Conservation (phyloP, 306 rosid species). For the Prunus padus region DNA sequence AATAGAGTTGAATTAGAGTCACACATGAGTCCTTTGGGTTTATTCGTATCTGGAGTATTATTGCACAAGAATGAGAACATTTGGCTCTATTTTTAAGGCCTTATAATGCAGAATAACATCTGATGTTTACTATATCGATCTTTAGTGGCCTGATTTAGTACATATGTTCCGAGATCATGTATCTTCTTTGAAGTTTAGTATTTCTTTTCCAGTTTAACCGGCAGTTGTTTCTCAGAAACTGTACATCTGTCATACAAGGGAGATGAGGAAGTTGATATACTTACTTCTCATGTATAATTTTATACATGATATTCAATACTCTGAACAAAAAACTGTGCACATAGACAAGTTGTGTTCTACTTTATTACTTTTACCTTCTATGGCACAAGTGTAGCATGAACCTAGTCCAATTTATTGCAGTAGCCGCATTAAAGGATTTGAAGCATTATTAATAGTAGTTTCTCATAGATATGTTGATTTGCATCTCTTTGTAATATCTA, state of each 20-base stretch:
- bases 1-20: not conserved
- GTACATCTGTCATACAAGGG: not conserved
- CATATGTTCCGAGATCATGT: not conserved
- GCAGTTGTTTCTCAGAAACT: not conserved
- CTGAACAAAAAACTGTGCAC: no score
- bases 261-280: not conserved
- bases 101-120: not conserved
- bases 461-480: slow-evolving; percentile 5
- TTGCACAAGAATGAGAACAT: not conserved
- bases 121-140: not conserved
- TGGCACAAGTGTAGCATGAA: slow-evolving; percentile 12
- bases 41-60: not conserved
- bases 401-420: not conserved
- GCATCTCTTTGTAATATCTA: slow-evolving; percentile 20
- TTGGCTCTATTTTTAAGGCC: not conserved
- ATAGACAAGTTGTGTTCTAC: not conserved
- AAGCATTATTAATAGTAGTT: not conserved
- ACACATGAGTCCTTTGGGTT: not conserved
- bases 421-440: not conserved
- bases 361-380: not conserved
- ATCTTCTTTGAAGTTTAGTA: not conserved
- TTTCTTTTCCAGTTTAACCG: not conserved
- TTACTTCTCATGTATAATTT: not conserved
- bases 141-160: not conserved
- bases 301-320: not conserved